These are phyloP conservation scores for Mrakia hoshinonis DNA, from an alignment of 768 basidiomycete genomes.

Conservation along the genomic window DNA sequence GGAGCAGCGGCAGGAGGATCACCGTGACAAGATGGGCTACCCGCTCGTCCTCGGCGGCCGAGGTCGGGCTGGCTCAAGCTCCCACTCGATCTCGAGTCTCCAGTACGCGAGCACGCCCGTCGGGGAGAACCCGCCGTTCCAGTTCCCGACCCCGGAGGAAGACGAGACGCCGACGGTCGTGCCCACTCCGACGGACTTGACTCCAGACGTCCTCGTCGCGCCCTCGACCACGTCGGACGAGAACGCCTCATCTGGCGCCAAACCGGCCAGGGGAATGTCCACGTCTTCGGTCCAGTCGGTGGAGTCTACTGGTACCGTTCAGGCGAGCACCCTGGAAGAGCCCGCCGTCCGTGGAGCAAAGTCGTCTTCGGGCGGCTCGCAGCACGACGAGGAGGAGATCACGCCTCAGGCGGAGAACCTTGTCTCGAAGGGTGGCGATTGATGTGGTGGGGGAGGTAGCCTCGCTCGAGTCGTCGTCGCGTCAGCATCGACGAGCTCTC, in stretches of 20 bases:
- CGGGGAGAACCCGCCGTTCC: not conserved
- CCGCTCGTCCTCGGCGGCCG: constrained; percentile 4
- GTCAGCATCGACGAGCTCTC: too few species aligned
- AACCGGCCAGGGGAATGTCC: too few species aligned
- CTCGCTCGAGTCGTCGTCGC: too few species aligned
- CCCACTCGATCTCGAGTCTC: not conserved
- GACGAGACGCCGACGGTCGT: not conserved
- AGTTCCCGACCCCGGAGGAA: not conserved
- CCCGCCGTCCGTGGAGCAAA: not conserved
- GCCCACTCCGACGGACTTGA: too few species aligned
- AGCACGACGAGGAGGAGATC: not conserved
- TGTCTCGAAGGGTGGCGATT: not conserved
- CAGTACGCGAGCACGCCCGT: not conserved
- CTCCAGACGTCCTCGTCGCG: too few species aligned
- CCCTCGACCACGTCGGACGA: too few species aligned
- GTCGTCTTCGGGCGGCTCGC: not conserved
- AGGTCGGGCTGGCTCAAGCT: not conserved
- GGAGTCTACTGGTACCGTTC: too few species aligned
- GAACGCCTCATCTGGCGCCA: too few species aligned
- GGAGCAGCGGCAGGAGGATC: not conserved
- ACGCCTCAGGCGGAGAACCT: too few species aligned
- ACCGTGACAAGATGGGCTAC: constrained; percentile 4
- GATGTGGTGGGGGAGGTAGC: not conserved
- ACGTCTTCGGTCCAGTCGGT: too few species aligned
- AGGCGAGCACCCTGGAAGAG: too few species aligned